These are phyloP conservation scores for Cardamine resedifolia DNA, from an alignment of 345 rosid species.

Conservation along the genomic window DNA sequence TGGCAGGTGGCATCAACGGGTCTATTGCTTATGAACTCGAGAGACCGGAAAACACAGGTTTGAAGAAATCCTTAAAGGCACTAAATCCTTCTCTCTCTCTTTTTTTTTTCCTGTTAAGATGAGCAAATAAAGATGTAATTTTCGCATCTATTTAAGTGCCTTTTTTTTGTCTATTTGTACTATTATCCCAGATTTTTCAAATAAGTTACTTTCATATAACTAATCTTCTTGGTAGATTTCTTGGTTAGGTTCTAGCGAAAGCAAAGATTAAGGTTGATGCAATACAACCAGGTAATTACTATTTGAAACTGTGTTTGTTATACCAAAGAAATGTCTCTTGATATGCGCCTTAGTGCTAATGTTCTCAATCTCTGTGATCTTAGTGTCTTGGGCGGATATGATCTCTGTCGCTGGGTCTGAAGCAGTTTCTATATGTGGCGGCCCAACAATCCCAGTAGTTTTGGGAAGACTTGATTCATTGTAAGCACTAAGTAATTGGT, in stretches of 20 bases:
- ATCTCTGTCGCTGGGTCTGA: slow-evolving; percentile 88
- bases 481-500: slow-evolving; percentile 43
- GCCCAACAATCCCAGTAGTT: slow-evolving; percentile 68
- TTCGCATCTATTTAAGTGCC: background rate
- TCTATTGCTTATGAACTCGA: slow-evolving; percentile 83
- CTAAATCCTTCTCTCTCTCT: slow-evolving; percentile 14
- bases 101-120: background rate
- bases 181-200: slow-evolving; percentile 10
- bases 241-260: slow-evolving; percentile 71
- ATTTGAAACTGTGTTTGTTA: slow-evolving; percentile 14
- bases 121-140: slow-evolving; percentile 10
- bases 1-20: slow-evolving; percentile 90
- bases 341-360: slow-evolving; percentile 26
- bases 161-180: background rate
- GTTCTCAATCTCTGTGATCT: slow-evolving; percentile 31
- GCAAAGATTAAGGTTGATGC: slow-evolving; percentile 74
- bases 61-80: slow-evolving; percentile 75
- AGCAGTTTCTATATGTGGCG: slow-evolving; percentile 90
- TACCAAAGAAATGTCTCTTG: slow-evolving; percentile 18
- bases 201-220: slow-evolving; percentile 22
- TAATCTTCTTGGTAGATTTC: slow-evolving; percentile 44
- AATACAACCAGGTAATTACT: slow-evolving; percentile 54
- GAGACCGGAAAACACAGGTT: slow-evolving; percentile 89
- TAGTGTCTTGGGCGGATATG: slow-evolving; percentile 97
- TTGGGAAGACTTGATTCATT: slow-evolving; percentile 75